Evolutionary conservation across 2,329 filamentous ascomycete species (phyloP), one percentile per base, ranked within the genome.

Genomic region (Claviceps paspali): DNA sequence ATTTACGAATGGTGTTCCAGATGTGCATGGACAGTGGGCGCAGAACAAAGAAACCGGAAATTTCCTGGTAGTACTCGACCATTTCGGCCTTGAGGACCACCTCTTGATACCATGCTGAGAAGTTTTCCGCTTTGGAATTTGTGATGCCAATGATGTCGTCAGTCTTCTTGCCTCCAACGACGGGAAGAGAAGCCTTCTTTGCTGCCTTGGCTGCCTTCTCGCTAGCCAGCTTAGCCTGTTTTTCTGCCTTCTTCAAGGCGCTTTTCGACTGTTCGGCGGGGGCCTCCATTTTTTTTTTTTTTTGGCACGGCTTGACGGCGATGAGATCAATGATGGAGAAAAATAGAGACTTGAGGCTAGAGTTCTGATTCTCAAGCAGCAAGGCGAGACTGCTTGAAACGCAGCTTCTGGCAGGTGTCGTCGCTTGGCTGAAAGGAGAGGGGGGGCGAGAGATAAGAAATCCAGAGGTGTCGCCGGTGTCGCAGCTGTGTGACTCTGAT

Each of bases 21-120:
- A 79, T 71, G 56, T 76, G 69, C 74, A 79, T 79, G 45, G 72
- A 64, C 24, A 70, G 60, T 37, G 74, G 78, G 43, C 84, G 87
- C 58, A 93, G 73, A 57, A 96, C 91, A 61, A 94, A 96, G 66
- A 92, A 95, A 34, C 87, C 84, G n/a, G 87, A 84, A 43, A 96
- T 88, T 63, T 94, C 82, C 54, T 61, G 65, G 57, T 95, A 96
- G 73, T 95, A 98, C 54, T 94, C 87, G 51, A 96, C 79, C 81
- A 98, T 83, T 57, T 95, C 85, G 50, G 85, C 84, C 73, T 98
- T 98, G 54, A 87, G 78, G 40, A 98, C 81, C 43, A 96, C 83
- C 63, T 98, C 88, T 63, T 94, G 85, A 63, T 98, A 98, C 91
- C 91, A 98, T 61, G 79, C 77, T 35, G 84, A 71, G 56, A 98